Base-by-base conservation (phyloP, 1,139 yeast genomes). In the Geotrichum siamense region DNA sequence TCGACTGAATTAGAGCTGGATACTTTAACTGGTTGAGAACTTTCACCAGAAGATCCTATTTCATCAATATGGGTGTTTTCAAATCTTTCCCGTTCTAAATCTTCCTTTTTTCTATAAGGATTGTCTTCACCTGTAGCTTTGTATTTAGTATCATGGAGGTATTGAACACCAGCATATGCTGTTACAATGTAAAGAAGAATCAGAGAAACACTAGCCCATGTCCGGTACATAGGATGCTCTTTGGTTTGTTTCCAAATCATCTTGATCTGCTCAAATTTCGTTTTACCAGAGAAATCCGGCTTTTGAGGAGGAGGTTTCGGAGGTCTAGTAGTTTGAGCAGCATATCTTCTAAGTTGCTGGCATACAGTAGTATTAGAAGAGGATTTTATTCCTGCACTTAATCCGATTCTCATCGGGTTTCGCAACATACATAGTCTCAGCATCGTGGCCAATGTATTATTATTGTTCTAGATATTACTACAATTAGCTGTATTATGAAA, bases 131-230 rank as follows among this genome's bases (percentile, higher is more conserved):
- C 67, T 9, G 61, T 57, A 21, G 67, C 68, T 47, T 57, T 55
- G 51, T 63, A 56, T 48, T 61, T 60, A 10, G 68, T 64, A 39
- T 63, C 67, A 31, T 54, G 46, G 15, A 63, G 56, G 48, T 63
- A 63, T 43, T 54, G 62, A 32, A 57, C 51, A 12, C 60, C 62
- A 20, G 58, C 59, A 28, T 51, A 49, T 1, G 60, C 63, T 5
- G 60, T 54, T 10, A 53, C 50, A 25, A 52, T 44, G 36, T 60
- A 60, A n/a, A 60, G 48, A 5, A 51, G 48, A 34, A 60, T 51
- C 47, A 58, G 41, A 45, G 37, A 49, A 43, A 26, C 53, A 47
- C 41, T 48, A 36, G 38, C 48, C 27, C 39, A 45, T 10, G 48
- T 39, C 9, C 50, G 41, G 21, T 41, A 47, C 36, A 48, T 46